Conservation (phyloP, 2,329 filamentous ascomycete species). For the Ophiocordyceps camponoti-saundersi region DNA sequence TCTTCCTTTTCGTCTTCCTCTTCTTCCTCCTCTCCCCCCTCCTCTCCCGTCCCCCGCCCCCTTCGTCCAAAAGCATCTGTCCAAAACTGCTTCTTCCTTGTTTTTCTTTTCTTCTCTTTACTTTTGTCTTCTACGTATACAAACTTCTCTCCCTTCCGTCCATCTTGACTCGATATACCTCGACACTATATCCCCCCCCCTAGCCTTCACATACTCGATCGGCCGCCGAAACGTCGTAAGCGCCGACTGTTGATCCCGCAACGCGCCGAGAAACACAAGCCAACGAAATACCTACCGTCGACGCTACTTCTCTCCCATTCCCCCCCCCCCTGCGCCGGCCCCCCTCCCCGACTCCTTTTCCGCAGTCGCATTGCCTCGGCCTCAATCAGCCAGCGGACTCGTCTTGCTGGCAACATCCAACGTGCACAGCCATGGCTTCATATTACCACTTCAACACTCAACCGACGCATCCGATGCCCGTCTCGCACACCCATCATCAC, state of each 20-base stretch:
- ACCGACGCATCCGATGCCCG: conserved; percentile 38
- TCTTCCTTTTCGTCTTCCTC: neutral
- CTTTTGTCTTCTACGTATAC: neutral
- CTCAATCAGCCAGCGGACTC: neutral
- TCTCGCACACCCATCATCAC: conserved; percentile 56
- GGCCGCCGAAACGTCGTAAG: neutral
- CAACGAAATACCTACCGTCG: neutral
- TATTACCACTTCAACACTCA: conserved; percentile 47
- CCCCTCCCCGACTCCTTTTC: neutral
- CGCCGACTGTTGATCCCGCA: neutral
- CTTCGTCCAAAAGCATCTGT: neutral
- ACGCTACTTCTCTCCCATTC: neutral
- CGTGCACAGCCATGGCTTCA: conserved; percentile 33
- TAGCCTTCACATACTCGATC: too few species aligned
- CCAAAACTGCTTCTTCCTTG: neutral
- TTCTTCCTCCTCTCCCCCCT: neutral
- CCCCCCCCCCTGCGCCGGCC: neutral
- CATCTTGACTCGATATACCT: too few species aligned
- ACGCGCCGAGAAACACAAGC: neutral
- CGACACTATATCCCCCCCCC: too few species aligned
- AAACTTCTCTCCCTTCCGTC: too few species aligned
- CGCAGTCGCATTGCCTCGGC: neutral
- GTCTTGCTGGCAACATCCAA: conserved; percentile 1
- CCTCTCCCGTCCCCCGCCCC: too few species aligned
- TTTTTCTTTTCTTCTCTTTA: neutral